A percentile compares a stretch with the other conserved stretches of the same genome.
These are phyloP conservation scores for Musa balbisiana DNA, from an alignment of 202 grass and related monocot species.

Conservation along the genomic window DNA sequence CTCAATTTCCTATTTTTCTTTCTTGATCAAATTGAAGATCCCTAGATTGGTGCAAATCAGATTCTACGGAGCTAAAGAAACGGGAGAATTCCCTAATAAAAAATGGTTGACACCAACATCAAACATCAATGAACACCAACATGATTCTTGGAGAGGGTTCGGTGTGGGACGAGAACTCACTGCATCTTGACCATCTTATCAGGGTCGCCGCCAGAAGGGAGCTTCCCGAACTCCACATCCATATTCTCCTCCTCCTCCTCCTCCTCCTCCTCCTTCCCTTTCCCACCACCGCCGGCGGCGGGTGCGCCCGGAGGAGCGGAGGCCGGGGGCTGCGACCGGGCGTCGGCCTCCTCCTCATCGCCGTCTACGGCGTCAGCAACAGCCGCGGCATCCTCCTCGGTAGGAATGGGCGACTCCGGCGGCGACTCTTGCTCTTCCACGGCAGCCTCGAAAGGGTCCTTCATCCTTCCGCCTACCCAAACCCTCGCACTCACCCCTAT, in stretches of 20 bases:
- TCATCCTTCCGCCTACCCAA: slow-evolving; percentile 30
- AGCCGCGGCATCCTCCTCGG: background rate
- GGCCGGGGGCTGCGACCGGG: slow-evolving; percentile 5
- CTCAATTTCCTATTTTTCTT: background rate
- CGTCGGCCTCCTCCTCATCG: slow-evolving; percentile 4
- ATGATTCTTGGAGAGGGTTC: background rate
- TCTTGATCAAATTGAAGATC: background rate
- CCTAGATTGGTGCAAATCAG: background rate
- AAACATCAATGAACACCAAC: background rate
- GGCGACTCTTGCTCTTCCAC: slow-evolving; percentile 45
- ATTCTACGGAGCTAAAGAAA: background rate
- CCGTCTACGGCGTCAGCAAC: background rate
- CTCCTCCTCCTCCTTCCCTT: slow-evolving; percentile 70
- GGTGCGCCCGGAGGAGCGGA: slow-evolving; percentile 12
- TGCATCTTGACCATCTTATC: slow-evolving; percentile 62
- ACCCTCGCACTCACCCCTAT: background rate
- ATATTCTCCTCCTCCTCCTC: slow-evolving; percentile 93
- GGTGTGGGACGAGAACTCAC: slow-evolving; percentile 25
- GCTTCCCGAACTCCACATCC: slow-evolving; percentile 91
- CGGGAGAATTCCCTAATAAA: background rate
- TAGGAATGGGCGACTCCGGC: slow-evolving; percentile 5
- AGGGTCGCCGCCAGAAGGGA: slow-evolving; percentile 49
- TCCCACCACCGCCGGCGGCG: slow-evolving; percentile 25
- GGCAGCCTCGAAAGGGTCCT: slow-evolving; percentile 93
- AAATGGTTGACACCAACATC: background rate